phyloP scores from a whole-genome alignment of 768 basidiomycete species.

The Rhodocollybia butyracea region DNA sequence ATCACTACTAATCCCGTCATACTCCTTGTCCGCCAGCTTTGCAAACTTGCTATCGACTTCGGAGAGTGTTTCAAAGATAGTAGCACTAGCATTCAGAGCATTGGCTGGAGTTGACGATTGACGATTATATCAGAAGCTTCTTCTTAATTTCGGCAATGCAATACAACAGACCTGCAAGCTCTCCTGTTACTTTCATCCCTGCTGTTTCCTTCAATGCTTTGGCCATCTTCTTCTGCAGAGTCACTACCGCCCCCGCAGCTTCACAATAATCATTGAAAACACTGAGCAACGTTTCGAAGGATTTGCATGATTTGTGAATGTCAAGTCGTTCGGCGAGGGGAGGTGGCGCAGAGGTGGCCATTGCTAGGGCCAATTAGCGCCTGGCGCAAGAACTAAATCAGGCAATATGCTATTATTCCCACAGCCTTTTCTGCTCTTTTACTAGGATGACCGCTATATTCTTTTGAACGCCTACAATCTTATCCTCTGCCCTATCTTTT shows the following conservation, averaged over 20 bases:
- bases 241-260: slow-evolving; percentile 55
- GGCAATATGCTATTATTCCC: too few relatives aligned
- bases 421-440: too few relatives aligned
- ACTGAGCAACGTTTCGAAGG: slow-evolving; percentile 64
- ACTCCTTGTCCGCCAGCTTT: slow-evolving; percentile 74
- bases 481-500: too few relatives aligned
- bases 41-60: slow-evolving; percentile 75
- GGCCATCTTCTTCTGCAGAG: slow-evolving; percentile 71
- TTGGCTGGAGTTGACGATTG: slow-evolving; percentile 44
- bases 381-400: neutral
- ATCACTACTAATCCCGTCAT: slow-evolving; percentile 57
- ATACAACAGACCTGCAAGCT: slow-evolving; percentile 55
- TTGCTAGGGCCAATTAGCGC: slow-evolving; percentile 1
- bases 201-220: slow-evolving; percentile 70
- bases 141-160: neutral
- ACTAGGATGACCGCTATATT: too few relatives aligned
- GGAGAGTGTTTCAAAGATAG: slow-evolving; percentile 64
- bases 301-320: slow-evolving; percentile 79
- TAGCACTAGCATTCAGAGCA: slow-evolving; percentile 61
- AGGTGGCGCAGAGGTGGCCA: slow-evolving; percentile 18
- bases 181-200: slow-evolving; percentile 51
- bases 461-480: too few relatives aligned
- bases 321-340: slow-evolving; percentile 60
- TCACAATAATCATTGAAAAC: slow-evolving; percentile 76
- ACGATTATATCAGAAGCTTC: neutral